Percentiles rank a stretch among this genome's conserved stretches.
Evolutionary conservation across 2,329 filamentous ascomycete genomes (phyloP).

Genomic region (Sphaerulina musiva): DNA sequence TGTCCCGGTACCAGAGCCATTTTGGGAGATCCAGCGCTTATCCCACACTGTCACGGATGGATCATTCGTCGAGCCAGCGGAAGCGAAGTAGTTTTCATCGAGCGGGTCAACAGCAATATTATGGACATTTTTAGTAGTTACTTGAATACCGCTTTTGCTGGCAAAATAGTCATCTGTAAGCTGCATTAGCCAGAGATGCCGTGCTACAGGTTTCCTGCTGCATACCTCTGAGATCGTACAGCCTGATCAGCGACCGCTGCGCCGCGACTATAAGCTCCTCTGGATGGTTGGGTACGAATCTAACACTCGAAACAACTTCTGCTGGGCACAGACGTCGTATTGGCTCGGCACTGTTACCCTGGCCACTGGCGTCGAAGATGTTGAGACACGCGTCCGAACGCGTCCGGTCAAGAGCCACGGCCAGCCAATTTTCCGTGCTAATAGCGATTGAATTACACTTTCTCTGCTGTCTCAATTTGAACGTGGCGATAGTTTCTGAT

Average conservation of each 20-base stretch:
- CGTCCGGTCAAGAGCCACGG: conserved; percentile 72
- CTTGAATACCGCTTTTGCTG: conserved; percentile 35
- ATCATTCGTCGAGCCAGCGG: conserved; percentile 64
- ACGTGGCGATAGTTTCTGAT: conserved; percentile 48
- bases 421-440: conserved; percentile 63
- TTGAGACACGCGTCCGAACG: conserved; percentile 76
- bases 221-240: conserved; percentile 62
- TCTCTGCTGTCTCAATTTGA: conserved; percentile 67
- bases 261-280: conserved; percentile 70
- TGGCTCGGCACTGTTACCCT: conserved; percentile 44
- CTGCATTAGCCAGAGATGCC: background rate
- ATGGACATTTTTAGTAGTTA: conserved; percentile 54
- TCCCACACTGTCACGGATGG: conserved; percentile 74
- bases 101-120: conserved; percentile 70
- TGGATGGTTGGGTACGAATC: conserved; percentile 72
- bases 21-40: conserved; percentile 47
- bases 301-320: conserved; percentile 73
- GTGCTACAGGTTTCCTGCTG: background rate
- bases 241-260: conserved; percentile 64
- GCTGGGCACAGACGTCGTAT: conserved; percentile 52
- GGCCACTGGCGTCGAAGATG: conserved; percentile 68
- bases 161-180: conserved; percentile 23
- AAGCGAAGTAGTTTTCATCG: conserved; percentile 78
- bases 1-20: conserved; percentile 50
- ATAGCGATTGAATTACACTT: conserved; percentile 78